Base-by-base conservation (phyloP, 2,329 filamentous ascomycete genomes). In the Hymenoscyphus salicellus region DNA sequence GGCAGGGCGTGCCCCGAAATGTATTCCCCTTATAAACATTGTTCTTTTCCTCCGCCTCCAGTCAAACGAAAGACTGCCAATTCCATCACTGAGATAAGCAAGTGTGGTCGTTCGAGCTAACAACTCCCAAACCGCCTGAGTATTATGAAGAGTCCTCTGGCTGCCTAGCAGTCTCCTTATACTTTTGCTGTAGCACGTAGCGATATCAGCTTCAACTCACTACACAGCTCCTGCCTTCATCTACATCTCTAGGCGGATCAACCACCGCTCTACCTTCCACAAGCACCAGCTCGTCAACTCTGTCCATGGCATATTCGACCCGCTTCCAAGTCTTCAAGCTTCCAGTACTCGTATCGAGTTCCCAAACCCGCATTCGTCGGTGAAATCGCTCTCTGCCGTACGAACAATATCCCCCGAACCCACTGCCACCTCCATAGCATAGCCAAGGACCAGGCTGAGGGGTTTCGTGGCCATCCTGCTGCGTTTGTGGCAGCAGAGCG, bases 351-450 rank as follows among this genome's bases (percentile, higher is more conserved):
- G 92, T 91, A 76, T 97, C 93, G 58, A 98, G 86, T 73, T 97
- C 93, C 75, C 93, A 98, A 55, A 97, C 83, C 61, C 94, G 85
- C 65, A 96, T 83, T 57, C 92, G 87, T 56, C 94, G 89, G 73
- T 92, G 83, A 76, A 89, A 97, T 7, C 89, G 89, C 56, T 88
- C 88, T 63, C 62, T 67, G 36, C 69, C 75, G 75, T 96, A 97
- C 5, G 93, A 93, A 32, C 90, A 94, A 75, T 98, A 97, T 0
- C 94, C 94, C 63, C 94, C 94, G 72, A 97, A 96, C 1, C 94
- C 94, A 56, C 87, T 86, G 33, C 90, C 93, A 52, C 94, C 94
- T 14, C 88, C 93, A 77, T 97, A 97, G 81, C 94, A 98, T 91
- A 97, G 96, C 94, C 94, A 98, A 2, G 97, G 79, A 49, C 89